Conservation (phyloP, 805 yeast species). For the Sugiyamaella americana region DNA sequence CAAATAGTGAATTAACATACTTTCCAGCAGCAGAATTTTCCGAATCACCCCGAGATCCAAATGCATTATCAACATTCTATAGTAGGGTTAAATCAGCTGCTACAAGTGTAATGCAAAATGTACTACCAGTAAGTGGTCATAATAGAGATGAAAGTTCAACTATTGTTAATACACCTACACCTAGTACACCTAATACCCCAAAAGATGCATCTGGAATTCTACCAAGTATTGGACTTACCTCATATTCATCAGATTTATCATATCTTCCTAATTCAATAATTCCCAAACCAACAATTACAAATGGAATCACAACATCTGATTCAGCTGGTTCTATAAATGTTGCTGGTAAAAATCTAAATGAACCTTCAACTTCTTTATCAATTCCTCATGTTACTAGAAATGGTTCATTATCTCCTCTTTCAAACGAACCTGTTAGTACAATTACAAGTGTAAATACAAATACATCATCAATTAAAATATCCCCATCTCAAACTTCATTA, state of each 20-base stretch:
- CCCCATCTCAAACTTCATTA: not conserved
- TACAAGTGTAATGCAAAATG: constrained; percentile 20
- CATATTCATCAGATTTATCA: too few relatives aligned
- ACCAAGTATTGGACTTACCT: too few relatives aligned
- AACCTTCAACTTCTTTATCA: too few relatives aligned
- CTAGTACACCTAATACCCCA: too few relatives aligned
- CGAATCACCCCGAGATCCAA: constrained; percentile 17
- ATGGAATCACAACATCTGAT: too few relatives aligned
- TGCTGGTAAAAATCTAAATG: too few relatives aligned
- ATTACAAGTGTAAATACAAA: not conserved
- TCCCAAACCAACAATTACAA: too few relatives aligned
- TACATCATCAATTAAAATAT: not conserved
- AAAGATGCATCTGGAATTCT: too few relatives aligned
- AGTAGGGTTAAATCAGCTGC: constrained; percentile 24
- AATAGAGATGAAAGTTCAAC: too few relatives aligned
- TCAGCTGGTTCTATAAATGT: too few relatives aligned
- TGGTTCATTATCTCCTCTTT: not conserved
- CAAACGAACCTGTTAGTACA: not conserved
- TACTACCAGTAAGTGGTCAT: constrained; percentile 12
- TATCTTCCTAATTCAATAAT: too few relatives aligned
- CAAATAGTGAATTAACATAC: constrained; percentile 12
- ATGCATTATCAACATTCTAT: constrained; percentile 19
- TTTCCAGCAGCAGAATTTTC: constrained; percentile 22
- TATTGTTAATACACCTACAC: too few relatives aligned
- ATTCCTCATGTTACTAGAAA: not conserved